Evolutionary conservation across 2,329 filamentous ascomycete species (phyloP), one percentile per base, ranked within the genome.

Genomic region (Neoascochyta sp.): DNA sequence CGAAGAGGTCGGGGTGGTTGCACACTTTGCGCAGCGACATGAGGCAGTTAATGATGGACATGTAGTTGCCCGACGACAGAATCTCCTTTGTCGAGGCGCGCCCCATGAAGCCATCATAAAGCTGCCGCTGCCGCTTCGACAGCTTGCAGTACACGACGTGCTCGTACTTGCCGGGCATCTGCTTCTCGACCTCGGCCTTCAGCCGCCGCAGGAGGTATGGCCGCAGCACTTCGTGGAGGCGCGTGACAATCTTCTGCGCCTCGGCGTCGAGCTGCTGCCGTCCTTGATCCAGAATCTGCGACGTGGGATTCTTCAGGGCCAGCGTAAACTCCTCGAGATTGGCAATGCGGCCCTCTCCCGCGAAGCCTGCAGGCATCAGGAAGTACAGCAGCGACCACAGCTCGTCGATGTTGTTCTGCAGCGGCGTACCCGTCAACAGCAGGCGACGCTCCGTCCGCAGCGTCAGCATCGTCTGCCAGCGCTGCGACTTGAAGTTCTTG

Each of bases 11-110:
- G 0, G 92, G 93, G 56, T 98, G 92, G 49, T 98, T 98, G 73
- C 92, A 98, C 29, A 98, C 93, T 61, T 96, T 95, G 27, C 92
- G 81, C 30, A 98, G 72, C 58, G 95, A 92, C 88, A 98, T 95
- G 29, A 98, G 69, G 62, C 93, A 96, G 60, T 95, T 95, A 65
- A 96, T 96, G 59, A 98, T 95, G 11, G 88, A 95, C 43, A 98
- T 78, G 60, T 95, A 95, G 53, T 96, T 98, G 16, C 92, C 92
- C 2, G 86, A 93, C 3, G 86, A 78, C 11, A 98, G 70, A 0
- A 89, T 95, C 37, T 87, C 83, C 43, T 87, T 81, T 0, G 92
- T 96, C 50, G 95, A 87, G 3, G 83, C 83, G 33, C 89, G 81
- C 18, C 86, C 87, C 67, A 98, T 80, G 63, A 96, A 98, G 2